Evolutionary conservation across 1,139 yeast species (phyloP).

Genomic region (Geotrichum reessii): DNA sequence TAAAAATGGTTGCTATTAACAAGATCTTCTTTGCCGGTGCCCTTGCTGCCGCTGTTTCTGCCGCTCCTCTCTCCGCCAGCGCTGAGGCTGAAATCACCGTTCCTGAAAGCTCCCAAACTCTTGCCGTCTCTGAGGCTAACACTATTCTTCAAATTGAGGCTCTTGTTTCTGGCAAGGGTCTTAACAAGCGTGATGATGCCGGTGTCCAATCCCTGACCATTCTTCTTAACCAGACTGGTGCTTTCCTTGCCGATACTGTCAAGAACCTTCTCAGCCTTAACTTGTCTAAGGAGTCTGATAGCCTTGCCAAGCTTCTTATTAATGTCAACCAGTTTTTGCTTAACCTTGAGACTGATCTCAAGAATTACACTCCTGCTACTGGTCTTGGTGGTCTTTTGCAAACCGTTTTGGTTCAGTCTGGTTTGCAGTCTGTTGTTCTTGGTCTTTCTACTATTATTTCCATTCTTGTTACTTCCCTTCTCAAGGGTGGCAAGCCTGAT

Average conservation of each 20-base stretch:
- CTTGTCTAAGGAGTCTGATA: background rate
- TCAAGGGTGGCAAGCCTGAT: background rate
- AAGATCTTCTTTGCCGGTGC: conserved; percentile 4
- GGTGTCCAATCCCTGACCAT: background rate
- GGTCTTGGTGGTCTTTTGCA: conserved; percentile 4
- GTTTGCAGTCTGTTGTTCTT: conserved; percentile 1
- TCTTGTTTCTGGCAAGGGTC: background rate
- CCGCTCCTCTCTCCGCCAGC: conserved; percentile 1
- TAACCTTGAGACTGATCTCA: background rate
- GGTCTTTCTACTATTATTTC: conserved; percentile 2
- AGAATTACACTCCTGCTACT: conserved; percentile 1
- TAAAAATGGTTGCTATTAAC: conserved; percentile 9
- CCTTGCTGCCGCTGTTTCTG: conserved; percentile 9
- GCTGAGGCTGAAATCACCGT: background rate
- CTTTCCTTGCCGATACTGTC: background rate
- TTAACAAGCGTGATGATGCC: background rate
- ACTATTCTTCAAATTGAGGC: background rate
- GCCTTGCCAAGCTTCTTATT: background rate
- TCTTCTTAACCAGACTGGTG: background rate
- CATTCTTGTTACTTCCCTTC: background rate
- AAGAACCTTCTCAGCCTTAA: background rate
- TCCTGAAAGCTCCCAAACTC: background rate
- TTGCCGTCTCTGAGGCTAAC: background rate
- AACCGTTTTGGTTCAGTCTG: conserved; percentile 3
- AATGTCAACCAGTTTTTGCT: background rate